phyloP scores from a whole-genome alignment of 768 basidiomycete species.

The Trametopsis cervina region DNA sequence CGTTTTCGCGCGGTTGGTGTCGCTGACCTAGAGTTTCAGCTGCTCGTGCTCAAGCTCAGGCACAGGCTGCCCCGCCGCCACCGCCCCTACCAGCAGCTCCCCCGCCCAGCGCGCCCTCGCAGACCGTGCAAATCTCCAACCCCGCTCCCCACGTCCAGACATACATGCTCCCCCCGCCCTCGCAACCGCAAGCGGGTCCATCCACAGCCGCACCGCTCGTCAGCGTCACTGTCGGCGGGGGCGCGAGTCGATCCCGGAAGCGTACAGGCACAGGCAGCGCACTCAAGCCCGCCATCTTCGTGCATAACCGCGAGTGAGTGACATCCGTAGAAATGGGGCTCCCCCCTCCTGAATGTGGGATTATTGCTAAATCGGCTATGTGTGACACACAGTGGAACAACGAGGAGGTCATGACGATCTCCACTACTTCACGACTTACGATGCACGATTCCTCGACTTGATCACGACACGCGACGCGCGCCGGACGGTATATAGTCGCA shows the following conservation, averaged over 20 bases:
- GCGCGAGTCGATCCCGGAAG: conserved; percentile 14
- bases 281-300: conserved; percentile 21
- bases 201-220: conserved; percentile 15
- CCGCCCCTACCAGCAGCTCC: no score
- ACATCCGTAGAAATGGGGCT: no score
- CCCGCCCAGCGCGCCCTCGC: background rate
- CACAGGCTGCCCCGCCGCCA: background rate
- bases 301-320: conserved; percentile 21
- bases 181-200: background rate
- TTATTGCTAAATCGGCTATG: no score
- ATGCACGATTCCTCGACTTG: no score
- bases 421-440: no score
- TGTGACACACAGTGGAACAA: no score
- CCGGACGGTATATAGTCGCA: no score
- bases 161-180: background rate
- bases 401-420: no score
- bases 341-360: no score
- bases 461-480: no score
- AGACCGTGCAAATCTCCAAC: background rate
- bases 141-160: background rate
- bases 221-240: conserved; percentile 18
- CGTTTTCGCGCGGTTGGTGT: background rate
- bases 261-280: conserved; percentile 17
- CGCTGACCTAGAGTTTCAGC: conserved; percentile 2
- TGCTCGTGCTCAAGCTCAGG: conserved; percentile 1